phyloP scores from a whole-genome alignment of 371 early-diverging fungal genomes.

The Phascolomyces articulosus region DNA sequence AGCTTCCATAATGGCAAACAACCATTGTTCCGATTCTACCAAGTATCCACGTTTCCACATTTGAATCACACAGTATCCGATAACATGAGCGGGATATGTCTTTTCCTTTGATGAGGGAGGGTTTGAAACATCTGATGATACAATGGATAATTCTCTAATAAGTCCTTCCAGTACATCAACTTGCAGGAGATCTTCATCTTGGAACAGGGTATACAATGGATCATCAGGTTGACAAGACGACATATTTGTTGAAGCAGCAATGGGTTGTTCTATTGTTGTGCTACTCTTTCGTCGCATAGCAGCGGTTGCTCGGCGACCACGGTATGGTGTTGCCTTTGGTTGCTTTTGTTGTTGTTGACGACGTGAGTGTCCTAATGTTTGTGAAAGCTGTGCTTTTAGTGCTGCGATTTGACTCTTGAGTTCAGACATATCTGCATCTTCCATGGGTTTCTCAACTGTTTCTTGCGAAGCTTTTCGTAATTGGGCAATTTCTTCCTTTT shows the following conservation, averaged over 20 bases:
- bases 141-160: conserved; percentile 77
- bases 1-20: conserved; percentile 76
- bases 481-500: conserved; percentile 75
- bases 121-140: conserved; percentile 72
- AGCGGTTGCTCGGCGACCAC: neutral
- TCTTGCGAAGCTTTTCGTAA: conserved; percentile 45
- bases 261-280: neutral
- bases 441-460: conserved; percentile 19
- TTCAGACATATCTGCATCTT: conserved; percentile 23
- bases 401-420: conserved; percentile 35
- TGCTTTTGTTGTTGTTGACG: conserved; percentile 13
- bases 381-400: conserved; percentile 35
- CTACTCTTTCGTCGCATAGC: conserved; percentile 6
- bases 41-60: conserved; percentile 76
- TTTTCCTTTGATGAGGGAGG: conserved; percentile 77
- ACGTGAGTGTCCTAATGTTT: conserved; percentile 18
- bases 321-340: conserved; percentile 7
- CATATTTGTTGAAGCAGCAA: neutral
- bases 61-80: conserved; percentile 75
- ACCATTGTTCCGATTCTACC: conserved; percentile 71
- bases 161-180: conserved; percentile 87
- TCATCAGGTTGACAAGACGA: conserved; percentile 1
- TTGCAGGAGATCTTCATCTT: conserved; percentile 72
- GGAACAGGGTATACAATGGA: conserved; percentile 28
- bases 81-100: conserved; percentile 86